phyloP scores from a whole-genome alignment of 169 alveolate species.

The Babesia caballi region DNA sequence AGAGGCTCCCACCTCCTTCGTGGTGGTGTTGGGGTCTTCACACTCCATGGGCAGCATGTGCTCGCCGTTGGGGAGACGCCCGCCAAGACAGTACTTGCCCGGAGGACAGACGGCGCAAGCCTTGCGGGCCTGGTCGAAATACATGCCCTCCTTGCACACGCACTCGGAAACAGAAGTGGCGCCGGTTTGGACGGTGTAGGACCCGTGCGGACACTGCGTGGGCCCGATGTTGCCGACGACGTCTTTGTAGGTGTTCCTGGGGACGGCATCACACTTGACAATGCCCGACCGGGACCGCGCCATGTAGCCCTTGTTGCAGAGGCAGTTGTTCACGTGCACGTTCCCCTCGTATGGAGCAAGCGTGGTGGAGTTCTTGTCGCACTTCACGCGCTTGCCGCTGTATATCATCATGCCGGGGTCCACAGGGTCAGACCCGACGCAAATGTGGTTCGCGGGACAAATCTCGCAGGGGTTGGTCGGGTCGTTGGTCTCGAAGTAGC shows the following conservation, averaged over 20 bases:
- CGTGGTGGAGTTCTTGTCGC: constrained; percentile 72
- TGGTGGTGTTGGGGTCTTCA: constrained; percentile 59
- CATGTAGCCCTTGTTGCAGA: constrained; percentile 68
- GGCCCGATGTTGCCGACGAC: constrained; percentile 62
- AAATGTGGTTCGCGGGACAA: constrained; percentile 67
- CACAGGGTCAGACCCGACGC: constrained; percentile 76
- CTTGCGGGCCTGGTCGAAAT: constrained; percentile 16
- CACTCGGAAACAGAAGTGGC: constrained; percentile 61
- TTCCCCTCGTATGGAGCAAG: constrained; percentile 67
- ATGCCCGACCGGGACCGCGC: constrained; percentile 15
- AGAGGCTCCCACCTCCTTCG: constrained; percentile 72
- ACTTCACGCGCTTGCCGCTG: constrained; percentile 67
- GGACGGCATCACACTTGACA: constrained; percentile 48
- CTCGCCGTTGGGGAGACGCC: constrained; percentile 44
- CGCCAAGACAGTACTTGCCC: constrained; percentile 78
- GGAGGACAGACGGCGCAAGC: constrained; percentile 71
- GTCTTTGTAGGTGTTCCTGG: constrained; percentile 55
- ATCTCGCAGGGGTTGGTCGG: constrained; percentile 59
- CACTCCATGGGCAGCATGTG: constrained; percentile 42
- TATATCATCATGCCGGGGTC: constrained; percentile 28
- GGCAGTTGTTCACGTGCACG: constrained; percentile 62
- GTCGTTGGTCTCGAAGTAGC: constrained; percentile 60
- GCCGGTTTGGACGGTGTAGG: constrained; percentile 71
- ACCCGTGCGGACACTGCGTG: constrained; percentile 73
- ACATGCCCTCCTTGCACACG: constrained; percentile 67